These are phyloP conservation scores for Suhomyces chickasaworum DNA, from an alignment of 1,139 yeast species.

Conservation along the genomic window DNA sequence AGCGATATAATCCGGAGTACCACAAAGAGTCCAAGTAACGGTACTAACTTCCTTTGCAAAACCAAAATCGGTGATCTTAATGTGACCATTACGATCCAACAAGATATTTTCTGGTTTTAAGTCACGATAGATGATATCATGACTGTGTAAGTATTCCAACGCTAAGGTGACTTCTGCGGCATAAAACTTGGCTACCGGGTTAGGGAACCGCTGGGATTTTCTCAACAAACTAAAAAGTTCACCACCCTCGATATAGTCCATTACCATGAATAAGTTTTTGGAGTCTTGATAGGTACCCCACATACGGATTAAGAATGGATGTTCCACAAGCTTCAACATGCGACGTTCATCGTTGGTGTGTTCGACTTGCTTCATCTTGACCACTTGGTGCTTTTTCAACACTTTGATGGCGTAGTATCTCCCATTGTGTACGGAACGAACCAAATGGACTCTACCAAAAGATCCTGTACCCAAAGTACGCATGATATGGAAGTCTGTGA, in stretches of 20 bases:
- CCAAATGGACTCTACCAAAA: conserved; percentile 64
- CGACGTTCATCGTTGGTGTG: conserved; percentile 65
- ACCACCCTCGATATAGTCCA: conserved; percentile 68
- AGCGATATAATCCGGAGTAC: conserved; percentile 66
- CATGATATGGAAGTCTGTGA: conserved; percentile 54
- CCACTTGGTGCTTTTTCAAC: conserved; percentile 58
- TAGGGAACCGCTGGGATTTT: conserved; percentile 61
- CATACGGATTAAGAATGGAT: conserved; percentile 62
- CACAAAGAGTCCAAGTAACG: conserved; percentile 63
- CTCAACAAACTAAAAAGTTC: conserved; percentile 58
- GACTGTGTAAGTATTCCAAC: conserved; percentile 57
- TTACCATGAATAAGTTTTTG: conserved; percentile 57
- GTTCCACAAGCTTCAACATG: conserved; percentile 57
- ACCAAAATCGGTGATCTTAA: conserved; percentile 62
- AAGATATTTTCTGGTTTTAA: conserved; percentile 62
- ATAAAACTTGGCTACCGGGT: conserved; percentile 64
- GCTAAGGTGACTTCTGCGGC: conserved; percentile 64
- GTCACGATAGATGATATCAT: conserved; percentile 61
- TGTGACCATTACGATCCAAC: conserved; percentile 60
- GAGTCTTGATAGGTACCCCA: conserved; percentile 68
- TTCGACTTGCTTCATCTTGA: conserved; percentile 63
- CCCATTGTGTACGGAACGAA: conserved; percentile 59
- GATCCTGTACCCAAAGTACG: conserved; percentile 64
- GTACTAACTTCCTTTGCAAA: conserved; percentile 63
- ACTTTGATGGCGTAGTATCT: conserved; percentile 63